Evolutionary conservation across 225 moss, liverwort and hornwort species (phyloP), one percentile per base, ranked within the genome.

Genomic region (Polytrichum commune): DNA sequence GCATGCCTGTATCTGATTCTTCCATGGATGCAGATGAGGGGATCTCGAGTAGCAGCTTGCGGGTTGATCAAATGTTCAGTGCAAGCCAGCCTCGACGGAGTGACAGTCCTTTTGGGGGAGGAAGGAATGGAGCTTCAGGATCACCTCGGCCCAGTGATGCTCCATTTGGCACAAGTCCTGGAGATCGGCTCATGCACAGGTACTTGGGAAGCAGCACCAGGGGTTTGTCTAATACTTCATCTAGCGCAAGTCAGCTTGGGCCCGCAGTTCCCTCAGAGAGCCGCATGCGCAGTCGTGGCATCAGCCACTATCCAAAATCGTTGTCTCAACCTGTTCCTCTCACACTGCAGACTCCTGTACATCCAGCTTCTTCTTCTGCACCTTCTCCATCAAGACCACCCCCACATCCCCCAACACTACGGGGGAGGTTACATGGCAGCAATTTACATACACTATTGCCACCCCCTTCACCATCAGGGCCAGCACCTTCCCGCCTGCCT

Each of bases 321-420:
- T 76, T 77, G 66, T 74, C 72, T 29, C 86, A 86, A 24, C 83
- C 82, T 53, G 70, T 71, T 62, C 76, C 75, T 19, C 75, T 69
- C 30, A 70, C 72, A 55, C 60, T 80, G 77, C 90, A 90, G 65
- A 79, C 77, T 30, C 76, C 69, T 60, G 67, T 83, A 54, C 77
- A 81, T 25, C 54, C 74, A 66, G 83, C 78, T 78, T 65, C 74
- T 57, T 69, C 79, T 4, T 76, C 92, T 32, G 72, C 75, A 33
- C 81, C 89, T 22, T 88, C 86, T 72, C 92, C 89, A 32, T 90
- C 82, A 60, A 80, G 90, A 63, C 86, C 90, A 24, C 94, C 92
- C 13, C 90, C 94, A 2, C 90, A 93, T 76, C 86, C 92, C 65
- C 92, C 93, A 54, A 67, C 81, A 27, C 70, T 84, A 38, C 88